Evolutionary conservation across 2,329 filamentous ascomycete species (phyloP).

Genomic region (Neoscytalidium dimidiatum): DNA sequence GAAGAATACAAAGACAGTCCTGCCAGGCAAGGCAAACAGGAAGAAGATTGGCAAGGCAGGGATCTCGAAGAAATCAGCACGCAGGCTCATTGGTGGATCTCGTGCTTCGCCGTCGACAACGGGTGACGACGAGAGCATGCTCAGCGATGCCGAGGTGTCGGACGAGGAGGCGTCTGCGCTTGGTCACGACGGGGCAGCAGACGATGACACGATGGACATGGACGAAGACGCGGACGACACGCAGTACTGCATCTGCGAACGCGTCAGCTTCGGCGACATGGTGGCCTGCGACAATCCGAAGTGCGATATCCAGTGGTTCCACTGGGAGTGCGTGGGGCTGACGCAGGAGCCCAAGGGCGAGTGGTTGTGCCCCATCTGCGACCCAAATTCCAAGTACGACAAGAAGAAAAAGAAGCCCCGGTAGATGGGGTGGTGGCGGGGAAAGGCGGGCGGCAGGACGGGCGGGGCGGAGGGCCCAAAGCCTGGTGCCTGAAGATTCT

Average conservation of each 20-base stretch:
- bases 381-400: conserved; percentile 32
- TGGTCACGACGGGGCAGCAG: conserved; percentile 68
- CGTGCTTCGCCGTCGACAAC: conserved; percentile 45
- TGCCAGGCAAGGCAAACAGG: conserved; percentile 52
- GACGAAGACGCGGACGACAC: conserved; percentile 76
- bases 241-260: conserved; percentile 80
- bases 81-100: conserved; percentile 37
- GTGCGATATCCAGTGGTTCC: conserved; percentile 85
- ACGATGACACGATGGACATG: conserved; percentile 67
- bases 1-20: conserved; percentile 56
- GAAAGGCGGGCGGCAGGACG: not conserved
- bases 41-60: conserved; percentile 39
- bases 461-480: not conserved
- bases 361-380: conserved; percentile 48
- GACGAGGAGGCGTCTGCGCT: conserved; percentile 40
- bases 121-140: conserved; percentile 55
- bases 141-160: conserved; percentile 52
- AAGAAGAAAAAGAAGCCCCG: conserved; percentile 45
- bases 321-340: conserved; percentile 65
- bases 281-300: conserved; percentile 83
- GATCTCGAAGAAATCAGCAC: conserved; percentile 33
- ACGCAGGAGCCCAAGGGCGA: conserved; percentile 53
- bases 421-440: conserved; percentile 23
- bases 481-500: not conserved
- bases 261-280: conserved; percentile 85